Base-by-base conservation (phyloP, 2,329 filamentous ascomycete species). In the Cercospora sp. region DNA sequence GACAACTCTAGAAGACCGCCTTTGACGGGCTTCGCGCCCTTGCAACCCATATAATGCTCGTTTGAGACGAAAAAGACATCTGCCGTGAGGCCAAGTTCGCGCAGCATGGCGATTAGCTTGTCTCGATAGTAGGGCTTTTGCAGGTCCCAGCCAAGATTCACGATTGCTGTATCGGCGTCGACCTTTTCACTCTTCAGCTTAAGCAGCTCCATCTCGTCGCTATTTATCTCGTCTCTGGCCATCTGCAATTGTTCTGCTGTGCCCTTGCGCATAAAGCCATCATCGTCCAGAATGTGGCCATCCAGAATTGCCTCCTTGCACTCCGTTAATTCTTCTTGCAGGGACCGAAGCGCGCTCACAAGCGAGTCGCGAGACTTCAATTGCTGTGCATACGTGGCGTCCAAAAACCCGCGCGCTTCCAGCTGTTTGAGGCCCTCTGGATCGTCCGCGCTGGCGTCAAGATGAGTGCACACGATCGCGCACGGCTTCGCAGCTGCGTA, bases 61-160 rank as follows among this genome's bases (percentile, higher is more conserved):
- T 73, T 77, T 8, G 74, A 76, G 9, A 76, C 67, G 65, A 69
- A 73, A 42, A 70, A 69, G 20, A 75, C 59, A 0, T 65, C 26
- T 2, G n/a, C 51, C 4, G 58, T 65, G 0, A 31, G n/a, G 51
- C 20, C 4, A 67, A 60, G 4, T 69, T 45, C 45, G 68, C 61
- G 5, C 13, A 66, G 63, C 16, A 48, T 58, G 9, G 64, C 2
- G 7, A 53, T 59, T 9, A 76, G 28, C n/a, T 60, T n/a, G 3
- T 28, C 3, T 0, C 23, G 67, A 55, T 72, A 60, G 10, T 63
- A 36, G 0, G n/a, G 3, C 18, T 74, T 75, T 23, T 74, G 71
- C 0, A 71, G 51, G 3, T 68, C 10, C 28, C 55, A 58, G n/a
- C 55, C 48, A 13, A 53, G 48, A 53, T 53, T 53, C 10, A 53